Conservation (phyloP, 371 early-diverging fungal species). For the Dentiscutata heterogama region DNA sequence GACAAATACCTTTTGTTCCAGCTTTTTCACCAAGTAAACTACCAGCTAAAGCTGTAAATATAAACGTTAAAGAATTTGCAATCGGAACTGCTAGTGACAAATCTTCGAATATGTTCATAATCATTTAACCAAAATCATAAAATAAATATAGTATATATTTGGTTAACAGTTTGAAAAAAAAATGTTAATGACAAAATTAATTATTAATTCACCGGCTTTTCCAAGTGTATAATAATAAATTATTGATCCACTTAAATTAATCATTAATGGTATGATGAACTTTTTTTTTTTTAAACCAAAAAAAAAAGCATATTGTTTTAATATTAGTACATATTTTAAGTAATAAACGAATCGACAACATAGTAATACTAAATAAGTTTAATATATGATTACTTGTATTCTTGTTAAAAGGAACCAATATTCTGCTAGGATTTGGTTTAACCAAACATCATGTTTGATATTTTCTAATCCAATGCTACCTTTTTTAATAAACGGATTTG, state of each 20-base stretch:
- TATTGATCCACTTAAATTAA: slow-evolving; percentile 91
- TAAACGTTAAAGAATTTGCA: slow-evolving; percentile 89
- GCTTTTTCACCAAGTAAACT: slow-evolving; percentile 81
- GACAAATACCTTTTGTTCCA: slow-evolving; percentile 60
- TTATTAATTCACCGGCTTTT: slow-evolving; percentile 62
- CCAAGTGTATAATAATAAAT: slow-evolving; percentile 94
- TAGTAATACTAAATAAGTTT: background rate
- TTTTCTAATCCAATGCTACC: slow-evolving; percentile 85
- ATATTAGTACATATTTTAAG: background rate
- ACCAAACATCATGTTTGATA: slow-evolving; percentile 66
- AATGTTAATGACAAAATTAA: background rate
- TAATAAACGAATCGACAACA: no score
- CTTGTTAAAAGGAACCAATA: slow-evolving; percentile 81
- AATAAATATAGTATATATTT: background rate
- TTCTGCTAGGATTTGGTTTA: slow-evolving; percentile 74
- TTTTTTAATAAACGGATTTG: slow-evolving; percentile 94
- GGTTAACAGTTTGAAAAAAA: background rate
- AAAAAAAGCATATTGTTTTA: no score
- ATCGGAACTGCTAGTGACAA: slow-evolving; percentile 94
- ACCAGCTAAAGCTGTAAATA: slow-evolving; percentile 86
- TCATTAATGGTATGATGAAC: slow-evolving; percentile 86
- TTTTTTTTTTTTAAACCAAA: slow-evolving; percentile 45
- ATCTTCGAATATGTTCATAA: slow-evolving; percentile 60
- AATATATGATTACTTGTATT: slow-evolving; percentile 77
- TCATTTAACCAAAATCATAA: background rate